Base-by-base conservation (phyloP, 2,329 filamentous ascomycete species). In the Fusarium anguioides region DNA sequence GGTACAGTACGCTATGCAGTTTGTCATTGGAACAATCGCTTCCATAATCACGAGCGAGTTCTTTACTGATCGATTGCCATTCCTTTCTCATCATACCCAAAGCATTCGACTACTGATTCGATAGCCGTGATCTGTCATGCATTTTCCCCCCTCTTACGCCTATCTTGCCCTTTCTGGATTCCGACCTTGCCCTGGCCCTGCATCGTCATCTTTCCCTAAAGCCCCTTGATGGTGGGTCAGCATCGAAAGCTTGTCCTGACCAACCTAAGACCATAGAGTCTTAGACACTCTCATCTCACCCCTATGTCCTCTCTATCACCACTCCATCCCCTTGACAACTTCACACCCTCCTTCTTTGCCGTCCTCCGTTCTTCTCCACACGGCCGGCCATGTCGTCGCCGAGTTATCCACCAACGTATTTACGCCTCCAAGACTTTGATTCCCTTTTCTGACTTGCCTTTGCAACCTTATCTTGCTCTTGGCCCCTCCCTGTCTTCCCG, bases 201-300 rank as follows among this genome's bases (percentile, higher is more conserved):
- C 54, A 71, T 66, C 70, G 70, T 72, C 70, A 71, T 72, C 68
- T 66, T 64, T 53, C 49, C 47, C 47, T 51, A 55, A 62, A 41
- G 45, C 62, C 60, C 68, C 67, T 71, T 67, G 64, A 37, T 42
- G 51, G 72, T 72, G 64, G 69, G 60, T 53, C 69, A 55, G 62
- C 68, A 66, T 65, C 60, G 73, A 75, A 75, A 75, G 72, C 72
- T 75, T 75, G 73, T 75, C 73, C 72, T 74, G 66, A 72, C 69
- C 70, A 73, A 62, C 70, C 63, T 68, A 64, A 46, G 33, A 33
- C 15, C 50, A 48, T 26, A 27, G 29, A 48, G 37, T 29, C 35
- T 49, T 42, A 42, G 55, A 44, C 41, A 37, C 56, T 35, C 39
- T 55, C 40, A 39, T 50, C 68, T 57, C 66, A 58, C 46, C 64